Base-by-base conservation (phyloP, 2,329 filamentous ascomycete species). In the Verruconis gallopava region DNA sequence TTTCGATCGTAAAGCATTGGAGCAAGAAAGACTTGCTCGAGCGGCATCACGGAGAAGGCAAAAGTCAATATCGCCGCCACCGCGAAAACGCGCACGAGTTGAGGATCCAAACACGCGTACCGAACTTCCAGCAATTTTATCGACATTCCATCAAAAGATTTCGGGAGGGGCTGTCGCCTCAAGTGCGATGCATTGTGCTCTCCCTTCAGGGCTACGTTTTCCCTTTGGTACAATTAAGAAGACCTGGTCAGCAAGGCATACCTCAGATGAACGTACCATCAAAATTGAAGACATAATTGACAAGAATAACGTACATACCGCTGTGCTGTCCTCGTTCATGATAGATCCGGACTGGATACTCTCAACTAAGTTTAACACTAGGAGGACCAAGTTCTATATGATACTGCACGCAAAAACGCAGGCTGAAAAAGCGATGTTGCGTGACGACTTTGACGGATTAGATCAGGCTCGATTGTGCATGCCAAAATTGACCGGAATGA, bases 201-300 rank as follows among this genome's bases (percentile, higher is more conserved):
- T 33, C 21, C 39, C 37, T 9, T 44, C 43, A 40, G 49, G 40
- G 43, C 38, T 42, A 45, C 61, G 68, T 42, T 79, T 71, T 51
- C 69, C 72, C 0, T 50, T 56, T 3, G 89, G 88, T 1, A 65
- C 68, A 0, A 75, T 96, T 37, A 91, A 85, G 60, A 85, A 81
- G 53, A 96, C 91, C 0, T 89, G 81, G 75, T 77, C 75, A 0
- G 66, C 66, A 25, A 77, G 79, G 2, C 75, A 73, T 48, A 64
- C 71, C 2, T 69, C 82, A 25, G 66, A 58, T 0, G 25, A 30
- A 30, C 14, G 21, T 12, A 85, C 93, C 47, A 85, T 96, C 55
- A 91, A 78, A 46, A 77, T 96, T 32, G 85, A 93, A 52, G 86
- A 95, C 56, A 73, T 95, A 0, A 61, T 95, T 1, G 81, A 93